Evolutionary conservation across 495 filamentous ascomycete genomes (phyloP).

Genomic region (Aspergillus nanangensis): DNA sequence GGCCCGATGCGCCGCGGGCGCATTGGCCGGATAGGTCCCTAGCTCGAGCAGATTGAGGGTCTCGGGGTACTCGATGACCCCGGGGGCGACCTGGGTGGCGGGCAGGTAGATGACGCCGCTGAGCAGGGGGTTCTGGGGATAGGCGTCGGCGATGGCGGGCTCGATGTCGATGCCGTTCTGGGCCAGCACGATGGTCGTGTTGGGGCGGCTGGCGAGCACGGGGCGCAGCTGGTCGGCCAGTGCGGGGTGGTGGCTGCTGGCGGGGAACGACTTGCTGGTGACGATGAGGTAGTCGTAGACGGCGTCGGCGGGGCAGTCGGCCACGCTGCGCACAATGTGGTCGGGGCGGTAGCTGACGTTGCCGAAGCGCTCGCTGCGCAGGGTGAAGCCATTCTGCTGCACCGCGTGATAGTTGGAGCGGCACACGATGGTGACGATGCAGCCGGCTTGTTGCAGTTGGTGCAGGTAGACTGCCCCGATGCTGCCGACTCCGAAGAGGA

Average conservation of each 20-base stretch:
- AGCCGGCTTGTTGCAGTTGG: slow-evolving; percentile 38
- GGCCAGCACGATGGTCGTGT: slow-evolving; percentile 43
- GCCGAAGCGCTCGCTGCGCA: slow-evolving; percentile 43
- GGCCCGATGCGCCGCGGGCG: slow-evolving; percentile 16
- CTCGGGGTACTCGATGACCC: slow-evolving; percentile 19
- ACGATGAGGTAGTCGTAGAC: slow-evolving; percentile 50
- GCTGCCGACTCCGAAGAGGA: slow-evolving; percentile 46
- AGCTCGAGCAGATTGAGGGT: slow-evolving; percentile 37
- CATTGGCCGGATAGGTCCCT: slow-evolving; percentile 41
- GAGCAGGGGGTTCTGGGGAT: slow-evolving; percentile 42
- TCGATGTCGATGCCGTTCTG: slow-evolving; percentile 56
- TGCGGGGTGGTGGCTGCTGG: slow-evolving; percentile 22
- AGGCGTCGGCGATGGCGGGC: slow-evolving; percentile 33
- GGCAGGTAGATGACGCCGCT: slow-evolving; percentile 47
- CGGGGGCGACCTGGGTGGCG: slow-evolving; percentile 35
- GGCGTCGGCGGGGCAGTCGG: slow-evolving; percentile 24
- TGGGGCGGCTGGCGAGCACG: slow-evolving; percentile 23
- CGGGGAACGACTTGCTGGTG: slow-evolving; percentile 28
- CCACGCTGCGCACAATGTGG: slow-evolving; percentile 31
- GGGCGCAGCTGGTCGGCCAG: slow-evolving; percentile 35
- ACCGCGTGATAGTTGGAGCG: slow-evolving; percentile 49
- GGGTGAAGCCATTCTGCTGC: slow-evolving; percentile 40
- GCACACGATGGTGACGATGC: slow-evolving; percentile 41
- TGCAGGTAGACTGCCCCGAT: slow-evolving; percentile 45
- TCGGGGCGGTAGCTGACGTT: slow-evolving; percentile 29